Percentiles rank a stretch among this genome's conserved stretches.
Evolutionary conservation across 2,329 filamentous ascomycete species (phyloP).

Genomic region (Talaromyces marneffei): DNA sequence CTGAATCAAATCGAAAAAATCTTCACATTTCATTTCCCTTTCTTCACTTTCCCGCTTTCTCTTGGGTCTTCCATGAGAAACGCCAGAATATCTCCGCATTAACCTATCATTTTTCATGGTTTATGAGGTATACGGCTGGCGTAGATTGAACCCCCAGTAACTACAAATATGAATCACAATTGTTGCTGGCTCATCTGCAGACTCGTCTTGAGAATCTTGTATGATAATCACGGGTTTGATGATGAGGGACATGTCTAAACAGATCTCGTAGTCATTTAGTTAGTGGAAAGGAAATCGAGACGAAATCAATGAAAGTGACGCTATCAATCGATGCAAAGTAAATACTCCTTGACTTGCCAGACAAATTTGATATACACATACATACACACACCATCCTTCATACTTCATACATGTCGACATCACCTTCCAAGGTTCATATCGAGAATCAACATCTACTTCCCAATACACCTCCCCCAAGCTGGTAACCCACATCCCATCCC

Average conservation of each 20-base stretch:
- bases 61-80: neutral
- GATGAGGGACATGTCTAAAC: constrained; percentile 24
- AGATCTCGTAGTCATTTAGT: neutral
- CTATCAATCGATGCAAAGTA: constrained; percentile 6
- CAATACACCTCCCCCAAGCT: constrained; percentile 43
- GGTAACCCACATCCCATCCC: constrained; percentile 68
- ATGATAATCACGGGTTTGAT: constrained; percentile 37
- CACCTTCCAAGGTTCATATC: neutral
- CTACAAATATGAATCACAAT: constrained; percentile 7
- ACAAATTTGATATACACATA: neutral
- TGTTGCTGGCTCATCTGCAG: constrained; percentile 33
- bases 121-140: constrained; percentile 93
- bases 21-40: neutral
- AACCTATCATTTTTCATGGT: constrained; percentile 57
- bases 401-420: no score
- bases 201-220: constrained; percentile 32
- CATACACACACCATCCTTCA: neutral
- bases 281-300: neutral
- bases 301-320: neutral
- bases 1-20: constrained; percentile 13
- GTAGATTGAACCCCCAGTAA: constrained; percentile 58
- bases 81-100: constrained; percentile 87
- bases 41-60: neutral
- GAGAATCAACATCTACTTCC: constrained; percentile 15
- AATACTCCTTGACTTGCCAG: neutral